Evolutionary conservation across 768 basidiomycete species (phyloP).

Genomic region (Collybia mongolica): DNA sequence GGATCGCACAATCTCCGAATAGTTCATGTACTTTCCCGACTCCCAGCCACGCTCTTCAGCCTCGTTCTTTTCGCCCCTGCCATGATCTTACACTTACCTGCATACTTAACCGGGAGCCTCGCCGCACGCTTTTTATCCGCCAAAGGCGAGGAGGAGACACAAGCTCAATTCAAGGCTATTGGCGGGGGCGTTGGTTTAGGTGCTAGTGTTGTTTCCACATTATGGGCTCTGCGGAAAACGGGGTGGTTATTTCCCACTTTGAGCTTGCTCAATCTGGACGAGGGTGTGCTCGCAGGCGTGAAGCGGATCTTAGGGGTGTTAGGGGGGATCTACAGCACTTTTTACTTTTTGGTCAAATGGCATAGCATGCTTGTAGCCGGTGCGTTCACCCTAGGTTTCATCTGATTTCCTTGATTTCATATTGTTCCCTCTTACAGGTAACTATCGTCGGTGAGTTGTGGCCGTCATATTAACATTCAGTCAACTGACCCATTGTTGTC

Average conservation of each 20-base stretch:
- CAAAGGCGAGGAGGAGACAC: conserved; percentile 59
- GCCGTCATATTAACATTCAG: background rate
- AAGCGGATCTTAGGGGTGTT: conserved; percentile 16
- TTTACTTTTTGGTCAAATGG: conserved; percentile 40
- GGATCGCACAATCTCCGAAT: conserved; percentile 26
- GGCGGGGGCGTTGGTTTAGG: conserved; percentile 50
- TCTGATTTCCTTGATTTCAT: background rate
- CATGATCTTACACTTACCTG: conserved; percentile 55
- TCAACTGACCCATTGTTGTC: background rate
- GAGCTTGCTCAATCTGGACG: no score
- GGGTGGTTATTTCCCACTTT: conserved; percentile 12
- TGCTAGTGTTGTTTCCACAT: background rate
- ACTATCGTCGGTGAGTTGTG: conserved; percentile 30
- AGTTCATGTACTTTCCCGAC: conserved; percentile 1
- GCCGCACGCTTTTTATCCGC: conserved; percentile 39
- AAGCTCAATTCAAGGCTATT: conserved; percentile 70
- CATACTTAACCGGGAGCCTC: conserved; percentile 51
- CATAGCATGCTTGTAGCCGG: conserved; percentile 41
- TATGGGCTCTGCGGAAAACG: background rate
- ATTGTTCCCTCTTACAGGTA: conserved; percentile 18
- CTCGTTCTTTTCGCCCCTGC: conserved; percentile 40
- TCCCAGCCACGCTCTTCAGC: conserved; percentile 37
- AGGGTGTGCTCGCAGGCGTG: no score
- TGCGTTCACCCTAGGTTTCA: conserved; percentile 15
- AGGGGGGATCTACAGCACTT: conserved; percentile 24